Base-by-base conservation (phyloP, 2,329 filamentous ascomycete species). In the Epichloe gansuensis region DNA sequence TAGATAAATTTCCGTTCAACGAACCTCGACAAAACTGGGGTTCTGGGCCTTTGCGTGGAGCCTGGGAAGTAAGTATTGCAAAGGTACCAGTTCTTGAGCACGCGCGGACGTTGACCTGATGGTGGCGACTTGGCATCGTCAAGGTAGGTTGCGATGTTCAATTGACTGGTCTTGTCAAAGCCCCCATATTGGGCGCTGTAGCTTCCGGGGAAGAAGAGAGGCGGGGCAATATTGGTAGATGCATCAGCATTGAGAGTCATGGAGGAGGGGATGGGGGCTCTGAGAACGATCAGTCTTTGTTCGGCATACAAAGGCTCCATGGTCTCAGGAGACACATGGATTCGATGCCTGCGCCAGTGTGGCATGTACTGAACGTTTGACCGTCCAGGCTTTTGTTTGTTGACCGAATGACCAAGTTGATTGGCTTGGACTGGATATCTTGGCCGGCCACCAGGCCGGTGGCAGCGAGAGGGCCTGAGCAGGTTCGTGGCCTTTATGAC, bases 121-220 rank as follows among this genome's bases (percentile, higher is more conserved):
- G 58, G 57, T 28, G 56, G 56, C 4, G n/a, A 48, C 23, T 47
- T 38, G 6, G 56, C 57, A 51, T 62, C 56, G 37, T 62, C 57
- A 34, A 58, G 47, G 51, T 58, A 60, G 52, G 44, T 54, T 21
- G 56, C n/a, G 46, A 61, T 50, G 47, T 51, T 52, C n/a, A 61
- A 17, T 13, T 46, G 44, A n/a, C 50, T 43, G 15, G 52, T 47
- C n/a, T 53, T 52, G 50, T 60, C 58, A 52, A 62, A 61, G 55
- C 57, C 57, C 31, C 61, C 57, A 52, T 55, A 57, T 55, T 63
- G 62, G 48, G 48, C 53, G 48, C 54, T 57, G 52, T 60, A 54
- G 48, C 4, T 4, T 12, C 58, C 57, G 11, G 60, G 54, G 25
- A 52, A 31, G 41, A 61, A 56, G 5, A 60, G 53, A 12, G 58